Conservation (phyloP, 2,329 filamentous ascomycete genomes). For the Alternaria brassicicola region DNA sequence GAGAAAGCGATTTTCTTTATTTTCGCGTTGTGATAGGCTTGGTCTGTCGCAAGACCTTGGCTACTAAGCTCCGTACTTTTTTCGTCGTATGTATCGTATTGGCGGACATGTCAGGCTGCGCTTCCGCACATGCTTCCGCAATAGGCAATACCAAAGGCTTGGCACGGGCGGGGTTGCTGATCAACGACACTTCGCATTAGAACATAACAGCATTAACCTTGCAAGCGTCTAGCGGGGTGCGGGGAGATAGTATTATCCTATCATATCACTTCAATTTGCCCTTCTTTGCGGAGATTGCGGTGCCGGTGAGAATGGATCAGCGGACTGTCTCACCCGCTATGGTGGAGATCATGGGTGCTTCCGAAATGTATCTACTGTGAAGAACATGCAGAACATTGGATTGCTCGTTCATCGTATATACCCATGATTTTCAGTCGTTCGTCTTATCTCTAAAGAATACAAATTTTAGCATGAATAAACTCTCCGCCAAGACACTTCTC, state of each 20-base stretch:
- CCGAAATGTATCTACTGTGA: neutral
- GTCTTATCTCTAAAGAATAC: neutral
- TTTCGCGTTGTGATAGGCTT: neutral
- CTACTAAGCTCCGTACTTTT: neutral
- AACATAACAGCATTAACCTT: neutral
- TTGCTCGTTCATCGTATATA: neutral
- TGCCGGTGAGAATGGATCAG: neutral
- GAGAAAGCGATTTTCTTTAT: neutral
- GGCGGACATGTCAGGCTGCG: neutral
- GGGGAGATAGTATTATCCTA: neutral
- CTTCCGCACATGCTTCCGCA: conserved; percentile 15
- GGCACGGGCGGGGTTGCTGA: neutral
- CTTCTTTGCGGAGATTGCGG: neutral
- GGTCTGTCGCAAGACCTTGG: neutral
- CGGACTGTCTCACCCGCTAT: neutral
- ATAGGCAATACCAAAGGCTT: neutral
- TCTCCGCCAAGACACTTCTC: neutral
- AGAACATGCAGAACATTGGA: neutral
- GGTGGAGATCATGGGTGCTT: neutral
- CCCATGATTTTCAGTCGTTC: neutral
- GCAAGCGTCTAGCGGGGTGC: neutral
- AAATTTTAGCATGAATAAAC: neutral
- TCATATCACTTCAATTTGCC: neutral
- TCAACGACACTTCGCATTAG: neutral
- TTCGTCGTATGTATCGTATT: neutral